These are phyloP conservation scores for Monilinia laxa DNA, from an alignment of 2,329 filamentous ascomycete species.

Conservation along the genomic window DNA sequence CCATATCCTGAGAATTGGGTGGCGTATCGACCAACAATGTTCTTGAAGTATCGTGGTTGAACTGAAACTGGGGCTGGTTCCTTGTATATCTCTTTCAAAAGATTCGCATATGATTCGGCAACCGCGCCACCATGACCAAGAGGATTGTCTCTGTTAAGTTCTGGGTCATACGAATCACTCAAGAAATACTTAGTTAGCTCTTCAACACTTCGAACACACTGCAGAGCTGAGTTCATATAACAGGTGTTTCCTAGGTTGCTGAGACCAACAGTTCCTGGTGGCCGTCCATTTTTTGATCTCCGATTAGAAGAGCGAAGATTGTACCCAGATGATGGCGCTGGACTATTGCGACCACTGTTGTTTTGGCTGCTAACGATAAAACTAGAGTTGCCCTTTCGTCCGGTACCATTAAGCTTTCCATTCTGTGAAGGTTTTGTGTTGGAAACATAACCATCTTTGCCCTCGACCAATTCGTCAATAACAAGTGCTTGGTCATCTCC, in stretches of 20 bases:
- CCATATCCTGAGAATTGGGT: constrained; percentile 90
- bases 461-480: constrained; percentile 74
- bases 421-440: constrained; percentile 43
- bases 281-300: constrained; percentile 65
- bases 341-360: constrained; percentile 69
- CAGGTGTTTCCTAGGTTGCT: constrained; percentile 95
- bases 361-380: constrained; percentile 42
- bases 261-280: constrained; percentile 76
- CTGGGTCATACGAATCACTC: constrained; percentile 67
- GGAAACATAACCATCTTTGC: constrained; percentile 57
- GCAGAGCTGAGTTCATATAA: constrained; percentile 97
- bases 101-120: constrained; percentile 75
- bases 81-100: constrained; percentile 77
- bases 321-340: constrained; percentile 56
- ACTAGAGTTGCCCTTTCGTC: constrained; percentile 27
- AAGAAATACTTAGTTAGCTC: constrained; percentile 93
- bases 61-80: constrained; percentile 66
- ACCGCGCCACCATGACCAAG: constrained; percentile 83
- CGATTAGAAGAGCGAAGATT: constrained; percentile 62
- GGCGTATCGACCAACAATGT: constrained; percentile 74
- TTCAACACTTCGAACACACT: constrained; percentile 90
- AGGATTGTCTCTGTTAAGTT: constrained; percentile 83
- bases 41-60: constrained; percentile 79
- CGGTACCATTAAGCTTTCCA: constrained; percentile 30
- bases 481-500: constrained; percentile 73